These are phyloP conservation scores for Pseudomassariella vexata DNA, from an alignment of 2,329 filamentous ascomycete species.

Conservation along the genomic window DNA sequence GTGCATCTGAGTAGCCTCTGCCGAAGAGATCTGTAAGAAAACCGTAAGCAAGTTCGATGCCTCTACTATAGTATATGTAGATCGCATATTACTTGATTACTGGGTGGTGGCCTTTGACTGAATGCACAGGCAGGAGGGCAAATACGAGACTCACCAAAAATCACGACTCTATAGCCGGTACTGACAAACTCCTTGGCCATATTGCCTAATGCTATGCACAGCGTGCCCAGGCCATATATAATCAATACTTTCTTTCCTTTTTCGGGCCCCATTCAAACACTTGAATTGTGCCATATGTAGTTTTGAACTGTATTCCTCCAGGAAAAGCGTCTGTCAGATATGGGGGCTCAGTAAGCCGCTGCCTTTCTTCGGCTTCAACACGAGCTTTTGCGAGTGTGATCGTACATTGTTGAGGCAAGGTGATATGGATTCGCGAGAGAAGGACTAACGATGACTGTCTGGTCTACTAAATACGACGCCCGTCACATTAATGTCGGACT, in stretches of 20 bases:
- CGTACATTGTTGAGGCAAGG: no score
- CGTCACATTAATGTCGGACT: no score
- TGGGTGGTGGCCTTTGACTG: no score
- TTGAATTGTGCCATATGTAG: not conserved
- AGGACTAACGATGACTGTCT: no score
- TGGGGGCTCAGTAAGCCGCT: no score
- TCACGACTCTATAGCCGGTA: not conserved
- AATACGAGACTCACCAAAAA: not conserved
- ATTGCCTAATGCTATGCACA: not conserved
- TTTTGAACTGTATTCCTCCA: not conserved
- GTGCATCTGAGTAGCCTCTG: not conserved
- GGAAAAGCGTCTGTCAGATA: not conserved
- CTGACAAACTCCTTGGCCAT: not conserved
- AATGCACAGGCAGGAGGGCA: not conserved
- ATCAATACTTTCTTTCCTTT: not conserved
- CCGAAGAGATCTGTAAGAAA: constrained; percentile 1
- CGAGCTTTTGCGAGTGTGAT: no score
- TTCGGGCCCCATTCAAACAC: not conserved
- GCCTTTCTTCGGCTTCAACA: no score
- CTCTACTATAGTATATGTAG: no score
- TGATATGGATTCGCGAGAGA: no score
- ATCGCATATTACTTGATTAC: no score
- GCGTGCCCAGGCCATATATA: not conserved
- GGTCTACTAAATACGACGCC: no score
- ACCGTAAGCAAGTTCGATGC: no score